Percentiles rank a stretch among this genome's conserved stretches.
Conservation (phyloP, 805 yeast species). For the Jamesozyma hellenica region DNA sequence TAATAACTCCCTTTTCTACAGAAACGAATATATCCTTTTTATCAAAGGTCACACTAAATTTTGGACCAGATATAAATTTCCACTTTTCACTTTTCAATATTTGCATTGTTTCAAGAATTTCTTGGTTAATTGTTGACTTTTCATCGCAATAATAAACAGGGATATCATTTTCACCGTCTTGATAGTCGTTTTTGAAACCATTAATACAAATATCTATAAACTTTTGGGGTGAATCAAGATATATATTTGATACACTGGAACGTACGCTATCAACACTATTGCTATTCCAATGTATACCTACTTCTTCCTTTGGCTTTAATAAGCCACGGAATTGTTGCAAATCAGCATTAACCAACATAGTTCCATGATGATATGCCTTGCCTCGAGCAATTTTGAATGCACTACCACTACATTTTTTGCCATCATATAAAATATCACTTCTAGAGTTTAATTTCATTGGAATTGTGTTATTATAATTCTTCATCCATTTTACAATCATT, state of each 20-base stretch:
- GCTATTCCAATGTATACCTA: constrained; percentile 37
- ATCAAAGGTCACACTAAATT: constrained; percentile 46
- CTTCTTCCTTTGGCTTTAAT: constrained; percentile 38
- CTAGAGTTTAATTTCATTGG: constrained; percentile 51
- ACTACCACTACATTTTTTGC: constrained; percentile 75
- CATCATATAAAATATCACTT: constrained; percentile 62
- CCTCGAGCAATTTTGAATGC: constrained; percentile 81
- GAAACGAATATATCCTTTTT: constrained; percentile 27
- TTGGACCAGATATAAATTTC: constrained; percentile 70
- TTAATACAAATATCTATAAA: constrained; percentile 22
- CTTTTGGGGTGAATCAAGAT: constrained; percentile 32
- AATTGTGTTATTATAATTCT: constrained; percentile 5
- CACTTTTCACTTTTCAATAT: constrained; percentile 56
- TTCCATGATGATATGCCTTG: constrained; percentile 88
- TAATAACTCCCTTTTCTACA: constrained; percentile 43
- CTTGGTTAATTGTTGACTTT: constrained; percentile 26
- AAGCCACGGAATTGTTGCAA: constrained; percentile 50
- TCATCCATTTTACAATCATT: constrained; percentile 33
- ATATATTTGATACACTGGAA: constrained; percentile 65
- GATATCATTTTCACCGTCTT: constrained; percentile 14
- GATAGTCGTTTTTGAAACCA: constrained; percentile 15
- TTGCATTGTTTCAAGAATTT: constrained; percentile 32
- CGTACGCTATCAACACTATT: constrained; percentile 66
- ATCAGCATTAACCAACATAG: constrained; percentile 71
- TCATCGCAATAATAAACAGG: constrained; percentile 26